These are phyloP conservation scores for Raddia distichophylla DNA, from an alignment of 176 grass and related monocot species.

Conservation along the genomic window DNA sequence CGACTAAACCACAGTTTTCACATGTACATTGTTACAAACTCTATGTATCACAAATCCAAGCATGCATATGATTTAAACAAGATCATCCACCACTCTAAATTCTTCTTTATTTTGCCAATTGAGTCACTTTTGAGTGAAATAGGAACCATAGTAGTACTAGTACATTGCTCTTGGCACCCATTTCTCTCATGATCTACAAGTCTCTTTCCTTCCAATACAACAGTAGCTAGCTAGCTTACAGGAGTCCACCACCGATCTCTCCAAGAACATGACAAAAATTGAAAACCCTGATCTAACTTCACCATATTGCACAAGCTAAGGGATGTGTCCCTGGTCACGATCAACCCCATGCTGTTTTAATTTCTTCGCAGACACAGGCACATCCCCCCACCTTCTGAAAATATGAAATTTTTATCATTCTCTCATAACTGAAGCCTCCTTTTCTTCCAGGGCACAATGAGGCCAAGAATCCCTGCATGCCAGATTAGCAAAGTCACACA, in stretches of 20 bases:
- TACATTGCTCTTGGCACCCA: neutral
- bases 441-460: neutral
- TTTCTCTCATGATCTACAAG: neutral
- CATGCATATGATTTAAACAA: neutral
- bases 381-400: neutral
- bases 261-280: neutral
- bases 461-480: slow-evolving; percentile 24
- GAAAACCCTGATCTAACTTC: neutral
- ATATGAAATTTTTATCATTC: neutral
- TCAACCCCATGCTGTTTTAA: neutral
- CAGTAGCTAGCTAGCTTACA: slow-evolving; percentile 20
- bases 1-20: too few species aligned
- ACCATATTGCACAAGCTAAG: neutral
- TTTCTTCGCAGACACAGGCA: neutral
- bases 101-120: neutral
- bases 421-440: neutral
- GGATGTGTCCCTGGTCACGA: neutral
- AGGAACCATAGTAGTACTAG: neutral
- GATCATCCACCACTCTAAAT: neutral
- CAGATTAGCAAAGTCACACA: neutral
- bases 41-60: neutral
- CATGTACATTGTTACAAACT: too few species aligned
- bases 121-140: neutral
- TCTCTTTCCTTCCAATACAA: slow-evolving; percentile 16
- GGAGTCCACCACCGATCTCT: neutral